phyloP scores from a whole-genome alignment of 306 rosid species.

The Medicago arabica region DNA sequence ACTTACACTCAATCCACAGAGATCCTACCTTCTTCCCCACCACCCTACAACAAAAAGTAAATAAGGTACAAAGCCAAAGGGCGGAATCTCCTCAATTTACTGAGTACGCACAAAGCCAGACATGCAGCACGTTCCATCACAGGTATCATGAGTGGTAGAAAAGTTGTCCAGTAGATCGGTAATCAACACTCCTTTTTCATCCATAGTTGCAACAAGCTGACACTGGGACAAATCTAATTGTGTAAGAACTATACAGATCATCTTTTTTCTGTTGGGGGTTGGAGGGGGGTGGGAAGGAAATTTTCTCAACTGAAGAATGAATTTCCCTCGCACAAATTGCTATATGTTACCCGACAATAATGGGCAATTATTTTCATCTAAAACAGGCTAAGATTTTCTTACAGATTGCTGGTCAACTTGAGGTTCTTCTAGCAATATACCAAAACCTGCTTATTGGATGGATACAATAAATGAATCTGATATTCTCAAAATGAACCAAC shows the following conservation, averaged over 20 bases:
- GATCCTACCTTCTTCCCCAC: constrained; percentile 31
- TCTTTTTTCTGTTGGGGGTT: constrained; percentile 37
- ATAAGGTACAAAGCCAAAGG: constrained; percentile 36
- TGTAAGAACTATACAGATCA: constrained; percentile 57
- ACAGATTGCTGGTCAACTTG: constrained; percentile 43
- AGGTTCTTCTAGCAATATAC: constrained; percentile 41
- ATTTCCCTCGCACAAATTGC: constrained; percentile 52
- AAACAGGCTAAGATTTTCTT: constrained; percentile 44
- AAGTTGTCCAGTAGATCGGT: constrained; percentile 37
- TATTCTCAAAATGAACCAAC: constrained; percentile 44
- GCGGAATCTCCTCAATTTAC: constrained; percentile 39
- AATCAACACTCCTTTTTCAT: constrained; percentile 36
- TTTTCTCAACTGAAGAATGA: constrained; percentile 40
- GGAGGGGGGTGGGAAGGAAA: constrained; percentile 33
- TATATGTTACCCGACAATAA: constrained; percentile 46
- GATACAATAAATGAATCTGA: constrained; percentile 50
- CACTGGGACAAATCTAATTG: constrained; percentile 41
- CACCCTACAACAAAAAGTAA: constrained; percentile 24
- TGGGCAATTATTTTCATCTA: constrained; percentile 45
- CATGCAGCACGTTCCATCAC: constrained; percentile 40
- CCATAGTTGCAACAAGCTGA: constrained; percentile 43
- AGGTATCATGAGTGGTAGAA: constrained; percentile 34
- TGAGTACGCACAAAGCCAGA: constrained; percentile 30
- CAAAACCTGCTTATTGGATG: constrained; percentile 59
- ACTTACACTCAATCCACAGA: constrained; percentile 22